Evolutionary conservation across 2,329 filamentous ascomycete genomes (phyloP).

Genomic region (Fusarium begoniae): DNA sequence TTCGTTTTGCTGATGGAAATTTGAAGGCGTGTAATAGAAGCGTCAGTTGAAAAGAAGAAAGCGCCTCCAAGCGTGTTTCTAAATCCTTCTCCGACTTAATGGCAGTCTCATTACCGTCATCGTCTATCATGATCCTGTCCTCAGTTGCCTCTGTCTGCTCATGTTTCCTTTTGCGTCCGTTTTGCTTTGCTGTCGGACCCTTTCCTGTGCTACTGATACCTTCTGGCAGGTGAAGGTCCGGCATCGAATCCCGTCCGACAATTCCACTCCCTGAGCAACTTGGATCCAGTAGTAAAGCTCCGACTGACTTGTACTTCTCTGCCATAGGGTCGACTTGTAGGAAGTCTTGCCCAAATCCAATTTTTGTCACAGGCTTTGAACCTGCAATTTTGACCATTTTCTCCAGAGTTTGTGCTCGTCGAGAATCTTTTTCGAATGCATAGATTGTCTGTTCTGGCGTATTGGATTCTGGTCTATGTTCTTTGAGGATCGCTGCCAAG

Average conservation of each 20-base stretch:
- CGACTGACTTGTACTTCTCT: conserved; percentile 73
- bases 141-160: conserved; percentile 46
- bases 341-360: conserved; percentile 84
- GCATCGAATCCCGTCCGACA: conserved; percentile 83
- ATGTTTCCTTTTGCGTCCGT: conserved; percentile 58
- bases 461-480: conserved; percentile 50
- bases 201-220: conserved; percentile 35
- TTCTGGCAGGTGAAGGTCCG: conserved; percentile 69
- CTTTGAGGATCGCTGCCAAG: conserved; percentile 76
- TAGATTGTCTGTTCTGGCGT: conserved; percentile 62
- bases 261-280: conserved; percentile 98
- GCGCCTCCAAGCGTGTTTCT: conserved; percentile 71
- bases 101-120: conserved; percentile 65
- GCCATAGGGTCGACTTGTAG: conserved; percentile 75
- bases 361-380: conserved; percentile 69
- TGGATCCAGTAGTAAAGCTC: conserved; percentile 85
- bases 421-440: conserved; percentile 81
- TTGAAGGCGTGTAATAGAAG: conserved; percentile 85
- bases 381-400: conserved; percentile 87
- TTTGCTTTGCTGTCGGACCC: conserved; percentile 26
- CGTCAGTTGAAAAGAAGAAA: conserved; percentile 83
- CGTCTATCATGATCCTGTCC: conserved; percentile 59
- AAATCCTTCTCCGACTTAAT: conserved; percentile 65
- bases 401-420: conserved; percentile 77
- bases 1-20: conserved; percentile 77